These are phyloP conservation scores for Arthroderma sp. DNA, from an alignment of 2,329 filamentous ascomycete genomes.

Conservation along the genomic window DNA sequence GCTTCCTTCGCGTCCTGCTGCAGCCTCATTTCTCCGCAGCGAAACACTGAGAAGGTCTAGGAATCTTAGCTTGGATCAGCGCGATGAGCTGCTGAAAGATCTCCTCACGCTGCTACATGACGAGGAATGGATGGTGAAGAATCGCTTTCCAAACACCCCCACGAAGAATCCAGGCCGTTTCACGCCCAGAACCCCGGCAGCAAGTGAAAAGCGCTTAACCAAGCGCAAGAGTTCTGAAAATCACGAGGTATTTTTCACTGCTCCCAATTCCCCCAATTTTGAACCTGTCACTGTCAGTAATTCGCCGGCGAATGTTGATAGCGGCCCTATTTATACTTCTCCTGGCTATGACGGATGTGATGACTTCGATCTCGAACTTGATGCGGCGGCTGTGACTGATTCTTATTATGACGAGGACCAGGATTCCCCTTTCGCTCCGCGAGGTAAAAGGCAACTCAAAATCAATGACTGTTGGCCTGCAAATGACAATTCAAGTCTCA, in stretches of 20 bases:
- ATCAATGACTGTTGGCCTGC: slow-evolving; percentile 3
- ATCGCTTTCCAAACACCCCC: background rate
- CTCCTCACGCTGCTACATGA: background rate
- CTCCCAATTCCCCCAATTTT: slow-evolving; percentile 13
- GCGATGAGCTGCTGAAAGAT: slow-evolving; percentile 1
- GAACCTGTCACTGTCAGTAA: slow-evolving; percentile 10
- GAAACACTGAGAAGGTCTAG: background rate
- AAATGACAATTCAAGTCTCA: background rate
- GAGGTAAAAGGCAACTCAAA: slow-evolving; percentile 13
- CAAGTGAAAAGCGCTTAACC: background rate
- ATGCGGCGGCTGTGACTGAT: slow-evolving; percentile 11
- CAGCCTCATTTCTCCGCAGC: slow-evolving; percentile 1
- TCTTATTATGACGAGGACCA: slow-evolving; percentile 7
- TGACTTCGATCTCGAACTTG: slow-evolving; percentile 12
- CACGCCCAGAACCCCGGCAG: background rate
- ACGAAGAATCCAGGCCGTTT: background rate
- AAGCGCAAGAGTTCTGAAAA: slow-evolving; percentile 4
- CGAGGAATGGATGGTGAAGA: background rate
- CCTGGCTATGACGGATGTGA: slow-evolving; percentile 8
- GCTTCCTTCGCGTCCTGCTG: slow-evolving; percentile 11
- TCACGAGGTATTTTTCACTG: slow-evolving; percentile 17
- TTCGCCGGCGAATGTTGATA: no score
- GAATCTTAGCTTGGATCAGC: slow-evolving; percentile 2
- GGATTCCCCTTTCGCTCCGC: slow-evolving; percentile 1
- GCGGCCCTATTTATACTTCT: slow-evolving; percentile 6